phyloP scores from a whole-genome alignment of 805 yeast species.

The Naumovozyma castellii region DNA sequence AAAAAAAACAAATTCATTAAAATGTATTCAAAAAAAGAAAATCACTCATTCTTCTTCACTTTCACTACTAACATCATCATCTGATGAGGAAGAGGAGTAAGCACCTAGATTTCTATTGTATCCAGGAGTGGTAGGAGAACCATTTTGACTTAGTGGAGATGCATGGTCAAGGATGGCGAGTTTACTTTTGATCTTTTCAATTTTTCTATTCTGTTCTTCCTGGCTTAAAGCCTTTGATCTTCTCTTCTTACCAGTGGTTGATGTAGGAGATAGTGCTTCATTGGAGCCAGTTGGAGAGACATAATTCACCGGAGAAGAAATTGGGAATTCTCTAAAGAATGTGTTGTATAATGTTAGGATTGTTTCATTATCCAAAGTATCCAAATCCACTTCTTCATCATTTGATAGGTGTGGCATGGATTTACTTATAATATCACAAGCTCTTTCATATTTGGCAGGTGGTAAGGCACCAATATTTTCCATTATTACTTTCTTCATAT shows the following conservation, averaged over 20 bases:
- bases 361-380: conserved; percentile 77
- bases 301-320: conserved; percentile 5
- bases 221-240: conserved; percentile 52
- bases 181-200: conserved; percentile 63
- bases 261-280: conserved; percentile 11
- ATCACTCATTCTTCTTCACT: conserved; percentile 58
- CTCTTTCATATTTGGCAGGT: conserved; percentile 74
- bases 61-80: conserved; percentile 50
- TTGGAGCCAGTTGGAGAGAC: background rate
- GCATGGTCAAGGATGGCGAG: conserved; percentile 61
- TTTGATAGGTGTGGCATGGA: conserved; percentile 46
- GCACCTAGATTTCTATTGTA: conserved; percentile 6
- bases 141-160: conserved; percentile 35
- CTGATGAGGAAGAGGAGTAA: conserved; percentile 20
- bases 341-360: conserved; percentile 75
- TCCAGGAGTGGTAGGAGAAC: conserved; percentile 30
- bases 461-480: conserved; percentile 72
- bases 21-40: background rate
- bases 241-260: conserved; percentile 28
- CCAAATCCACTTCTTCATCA: conserved; percentile 95
- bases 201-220: conserved; percentile 57
- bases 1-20: background rate
- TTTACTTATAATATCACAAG: conserved; percentile 76
- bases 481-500: conserved; percentile 89
- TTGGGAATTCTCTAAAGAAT: conserved; percentile 47